Evolutionary conservation across 2,329 filamentous ascomycete species (phyloP), one percentile per base, ranked within the genome.

Genomic region (Cercospora berteroae): DNA sequence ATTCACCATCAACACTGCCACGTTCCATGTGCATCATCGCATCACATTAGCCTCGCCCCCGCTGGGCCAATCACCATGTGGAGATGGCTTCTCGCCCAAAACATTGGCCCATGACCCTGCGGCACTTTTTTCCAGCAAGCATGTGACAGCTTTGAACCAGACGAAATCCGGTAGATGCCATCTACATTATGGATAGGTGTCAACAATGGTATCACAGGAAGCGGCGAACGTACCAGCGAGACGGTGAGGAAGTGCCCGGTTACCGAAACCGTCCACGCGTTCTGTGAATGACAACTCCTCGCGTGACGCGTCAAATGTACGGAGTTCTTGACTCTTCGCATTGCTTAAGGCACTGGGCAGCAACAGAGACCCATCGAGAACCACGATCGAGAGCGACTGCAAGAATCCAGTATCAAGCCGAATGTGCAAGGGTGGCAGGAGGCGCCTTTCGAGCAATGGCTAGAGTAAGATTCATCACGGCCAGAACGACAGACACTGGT

Each of bases 11-110:
- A 57, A 31, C 52, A 57, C 25, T 57, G 52, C 52, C 52, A 57
- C 52, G 25, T 57, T 29, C 52, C 52, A 57, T 33, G 27, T 27
- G 52, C 25, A 57, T 57, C 52, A 57, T 57, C 52, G 52, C 52
- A 57, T 29, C 52, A 31, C 25, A n/a, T 29, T 57, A 57, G 52
- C 52, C 31, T 57, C 16, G 13, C 13, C 52, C 29, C 52, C 25
- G 25, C 25, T 12, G 25, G 52, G 29, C 52, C 52, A 57, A 57
- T 57, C 27, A 57, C 52, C 52, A 12, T 33, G 25, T 57, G 25
- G 25, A 33, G 25, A n/a, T 3, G 13, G 52, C 52, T 33, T 31
- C 25, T 57, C 52, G 25, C 52, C 29, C 52, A 29, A 18, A 57
- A 57, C 23, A 57, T 57, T 31, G 52, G 52, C 29, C 29, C 52